phyloP scores from a whole-genome alignment of 306 rosid genomes.

The Delonix regia region DNA sequence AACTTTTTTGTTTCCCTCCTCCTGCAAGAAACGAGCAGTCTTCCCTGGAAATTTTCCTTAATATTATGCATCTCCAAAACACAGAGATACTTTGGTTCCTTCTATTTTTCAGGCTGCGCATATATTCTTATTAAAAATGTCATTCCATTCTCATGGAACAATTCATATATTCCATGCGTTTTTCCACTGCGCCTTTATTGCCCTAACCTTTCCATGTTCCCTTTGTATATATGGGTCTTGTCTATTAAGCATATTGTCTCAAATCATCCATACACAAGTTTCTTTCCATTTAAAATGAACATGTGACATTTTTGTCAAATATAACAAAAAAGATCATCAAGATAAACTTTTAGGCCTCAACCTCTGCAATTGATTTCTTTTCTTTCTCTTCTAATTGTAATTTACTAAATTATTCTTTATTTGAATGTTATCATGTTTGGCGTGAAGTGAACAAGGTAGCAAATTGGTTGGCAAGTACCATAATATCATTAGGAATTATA shows the following conservation, averaged over 20 bases:
- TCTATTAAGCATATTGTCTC: background rate
- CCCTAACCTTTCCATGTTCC: conserved; percentile 5
- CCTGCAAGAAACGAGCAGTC: background rate
- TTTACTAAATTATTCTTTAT: background rate
- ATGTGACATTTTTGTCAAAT: background rate
- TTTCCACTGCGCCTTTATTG: background rate
- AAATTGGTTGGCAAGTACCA: no score
- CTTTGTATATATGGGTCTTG: background rate
- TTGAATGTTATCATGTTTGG: no score
- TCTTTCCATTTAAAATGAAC: background rate
- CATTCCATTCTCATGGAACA: conserved; percentile 21
- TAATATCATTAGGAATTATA: no score
- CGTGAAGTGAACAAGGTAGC: no score
- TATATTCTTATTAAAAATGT: conserved; percentile 21
- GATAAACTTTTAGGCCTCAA: conserved; percentile 33
- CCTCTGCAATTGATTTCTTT: conserved; percentile 25
- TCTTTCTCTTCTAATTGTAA: conserved; percentile 5
- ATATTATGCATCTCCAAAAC: conserved; percentile 5
- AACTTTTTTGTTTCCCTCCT: background rate
- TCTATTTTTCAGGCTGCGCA: conserved; percentile 42
- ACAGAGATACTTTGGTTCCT: conserved; percentile 44
- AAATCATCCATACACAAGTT: conserved; percentile 32
- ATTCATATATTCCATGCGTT: conserved; percentile 4
- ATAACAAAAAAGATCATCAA: background rate
- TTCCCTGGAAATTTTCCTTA: conserved; percentile 5